phyloP scores from a whole-genome alignment of 192 early-diverging fungal species.

The Phlyctochytrium bullatum region DNA sequence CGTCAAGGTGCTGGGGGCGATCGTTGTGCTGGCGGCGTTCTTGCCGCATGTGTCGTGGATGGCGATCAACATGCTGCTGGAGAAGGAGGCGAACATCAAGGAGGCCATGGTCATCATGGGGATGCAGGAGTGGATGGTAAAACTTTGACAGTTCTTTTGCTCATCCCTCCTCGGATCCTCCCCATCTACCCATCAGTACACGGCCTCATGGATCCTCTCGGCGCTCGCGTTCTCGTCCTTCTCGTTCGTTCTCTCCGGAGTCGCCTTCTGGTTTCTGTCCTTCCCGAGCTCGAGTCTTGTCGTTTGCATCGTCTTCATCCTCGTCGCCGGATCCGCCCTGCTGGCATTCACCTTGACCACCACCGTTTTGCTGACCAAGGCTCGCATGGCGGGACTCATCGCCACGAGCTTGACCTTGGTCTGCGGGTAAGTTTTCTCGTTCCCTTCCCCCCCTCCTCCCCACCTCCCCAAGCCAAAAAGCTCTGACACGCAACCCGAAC shows the following conservation, averaged over 20 bases:
- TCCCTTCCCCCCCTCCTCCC: conserved; percentile 35
- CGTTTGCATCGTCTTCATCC: background rate
- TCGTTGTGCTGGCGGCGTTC: background rate
- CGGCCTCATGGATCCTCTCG: background rate
- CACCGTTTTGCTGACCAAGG: background rate
- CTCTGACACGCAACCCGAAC: too few species aligned
- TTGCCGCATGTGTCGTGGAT: background rate
- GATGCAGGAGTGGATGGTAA: background rate
- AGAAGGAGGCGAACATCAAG: background rate
- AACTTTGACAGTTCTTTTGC: too few species aligned
- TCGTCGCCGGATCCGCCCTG: background rate
- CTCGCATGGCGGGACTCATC: conserved; percentile 1
- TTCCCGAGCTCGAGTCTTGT: background rate
- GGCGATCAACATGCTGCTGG: background rate
- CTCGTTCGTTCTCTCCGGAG: background rate
- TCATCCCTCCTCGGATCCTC: background rate
- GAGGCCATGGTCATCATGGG: conserved; percentile 3
- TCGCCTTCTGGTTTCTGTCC: background rate
- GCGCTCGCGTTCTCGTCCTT: background rate
- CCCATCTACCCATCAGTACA: background rate
- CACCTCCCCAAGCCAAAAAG: conserved; percentile 1
- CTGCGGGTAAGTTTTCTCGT: conserved; percentile 42
- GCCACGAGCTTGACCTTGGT: background rate
- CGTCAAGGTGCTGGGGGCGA: background rate
- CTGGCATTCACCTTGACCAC: background rate